Base-by-base conservation (phyloP, 2,329 filamentous ascomycete genomes). In the Neofusicoccum sp. region DNA sequence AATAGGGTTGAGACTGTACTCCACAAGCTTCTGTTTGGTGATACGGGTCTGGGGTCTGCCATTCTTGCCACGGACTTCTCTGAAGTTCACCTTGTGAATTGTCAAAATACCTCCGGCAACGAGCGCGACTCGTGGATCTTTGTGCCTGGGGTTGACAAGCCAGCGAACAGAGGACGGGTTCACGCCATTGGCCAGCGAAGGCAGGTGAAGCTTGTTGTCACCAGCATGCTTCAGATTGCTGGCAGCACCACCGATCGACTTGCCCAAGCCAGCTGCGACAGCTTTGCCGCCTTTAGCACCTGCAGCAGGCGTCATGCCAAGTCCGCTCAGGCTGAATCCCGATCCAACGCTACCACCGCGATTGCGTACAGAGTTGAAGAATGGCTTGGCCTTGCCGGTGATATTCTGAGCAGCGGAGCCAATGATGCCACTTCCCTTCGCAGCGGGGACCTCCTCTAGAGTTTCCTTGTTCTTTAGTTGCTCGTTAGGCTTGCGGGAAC, bases 121-220 rank as follows among this genome's bases (percentile, higher is more conserved):
- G 12, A 89, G 82, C 58, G 84, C 87, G 20, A 93, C 79, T 14
- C 59, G 59, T 9, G 41, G 49, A 11, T 61, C 45, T 11, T 43
- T 53, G 8, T 57, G 16, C 4, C 81, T 81, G 61, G 87, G 85
- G 34, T 83, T 82, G 53, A 82, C 83, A 47, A 89, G 78, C 85
- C 89, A 89, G 1, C 81, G 78, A 3, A 89, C 83, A 67, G 87
- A 90, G 3, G 82, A 80, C 6, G 82, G 78, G 2, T 81, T 81
- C 1, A 86, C 84, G 12, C 76, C 76, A 14, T 80, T 76, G 28
- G 79, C 72, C 48, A 83, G 82, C 9, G 78, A 75, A 9, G 89
- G 89, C 31, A 91, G 78, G 47, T 88, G 84, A 43, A 92, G 83
- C 64, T 90, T 85, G 72, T 90, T 91, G 70, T 91, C 89, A 9